Conservation (phyloP, 2,329 filamentous ascomycete genomes). For the Cladosporium velox region DNA sequence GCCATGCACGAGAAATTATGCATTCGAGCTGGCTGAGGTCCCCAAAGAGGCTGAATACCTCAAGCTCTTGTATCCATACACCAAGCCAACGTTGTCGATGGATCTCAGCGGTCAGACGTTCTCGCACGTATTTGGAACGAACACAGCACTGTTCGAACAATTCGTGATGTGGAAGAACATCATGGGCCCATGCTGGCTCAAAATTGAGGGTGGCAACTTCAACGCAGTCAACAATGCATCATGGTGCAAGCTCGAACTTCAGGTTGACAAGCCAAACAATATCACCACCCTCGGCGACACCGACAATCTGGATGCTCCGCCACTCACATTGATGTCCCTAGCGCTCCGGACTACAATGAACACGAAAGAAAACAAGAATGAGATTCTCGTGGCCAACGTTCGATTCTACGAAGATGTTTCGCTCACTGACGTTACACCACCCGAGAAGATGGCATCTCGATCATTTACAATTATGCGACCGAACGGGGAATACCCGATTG, state of each 20-base stretch:
- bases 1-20: slow-evolving; percentile 84
- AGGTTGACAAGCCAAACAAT: slow-evolving; percentile 74
- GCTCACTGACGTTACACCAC: slow-evolving; percentile 81
- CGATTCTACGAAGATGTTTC: slow-evolving; percentile 90
- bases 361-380: slow-evolving; percentile 90
- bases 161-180: slow-evolving; percentile 99
- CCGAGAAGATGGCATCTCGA: slow-evolving; percentile 83
- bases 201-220: slow-evolving; percentile 84
- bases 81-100: slow-evolving; percentile 72
- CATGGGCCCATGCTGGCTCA: slow-evolving; percentile 98
- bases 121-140: slow-evolving; percentile 89
- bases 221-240: slow-evolving; percentile 84
- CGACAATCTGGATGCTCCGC: slow-evolving; percentile 79
- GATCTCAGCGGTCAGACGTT: slow-evolving; percentile 81
- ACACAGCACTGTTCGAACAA: slow-evolving; percentile 93
- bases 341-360: slow-evolving; percentile 87
- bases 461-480: slow-evolving; percentile 92
- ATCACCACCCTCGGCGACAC: slow-evolving; percentile 73
- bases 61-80: slow-evolving; percentile 94
- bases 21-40: slow-evolving; percentile 85
- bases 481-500: slow-evolving; percentile 74
- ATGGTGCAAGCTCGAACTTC: slow-evolving; percentile 93
- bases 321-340: slow-evolving; percentile 93
- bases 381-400: slow-evolving; percentile 87
- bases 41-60: slow-evolving; percentile 89